Evolutionary conservation across 2,329 filamentous ascomycete species (phyloP), one percentile per base, ranked within the genome.

Genomic region (Aspergillus intermedius): DNA sequence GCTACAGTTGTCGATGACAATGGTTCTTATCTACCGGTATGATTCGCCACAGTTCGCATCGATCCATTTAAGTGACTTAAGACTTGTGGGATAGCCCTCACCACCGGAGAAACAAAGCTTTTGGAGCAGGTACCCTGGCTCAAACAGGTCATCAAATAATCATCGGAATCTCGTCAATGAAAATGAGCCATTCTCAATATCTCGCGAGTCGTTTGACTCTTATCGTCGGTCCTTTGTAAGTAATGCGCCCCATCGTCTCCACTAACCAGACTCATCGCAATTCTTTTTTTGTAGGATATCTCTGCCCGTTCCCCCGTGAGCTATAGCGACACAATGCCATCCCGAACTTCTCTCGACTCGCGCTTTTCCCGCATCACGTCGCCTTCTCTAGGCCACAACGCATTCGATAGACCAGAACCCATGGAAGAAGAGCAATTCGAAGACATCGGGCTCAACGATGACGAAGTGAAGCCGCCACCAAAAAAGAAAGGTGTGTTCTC

Each of bases 171-270:
- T 86, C 59, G 75, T 88, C 51, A 83, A 84, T 60, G 89, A 95
- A 53, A 91, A 90, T 59, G 91, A 97, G 65, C 90, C 87, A 12
- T 97, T 97, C 67, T 89, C 87, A 54, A 97, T 97, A 66, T 95
- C 91, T 34, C 82, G 91, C 61, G 93, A 97, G 72, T 96, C 91
- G 2, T 97, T 97, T 64, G 93, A 97, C 67, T 95, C 91, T 3
- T 97, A 97, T 72, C 80, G 93, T 54, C 83, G 93, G 61, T 96
- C 91, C 55, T 97, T 97, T 74, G 91, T 95, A 79, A 59, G 86
- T 77, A 35, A 28, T 42, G 25, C 25, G 25, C 10, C 44, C 39
- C 13, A 39, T 45, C 42, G 19, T 40, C n/a, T 9, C n/a, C 12
- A 41, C 28, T 44, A 13, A 12, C 13, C 19, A 19, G 12, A 15